These are phyloP conservation scores for Botryobasidium botryosum DNA, from an alignment of 768 basidiomycete species.

Conservation along the genomic window DNA sequence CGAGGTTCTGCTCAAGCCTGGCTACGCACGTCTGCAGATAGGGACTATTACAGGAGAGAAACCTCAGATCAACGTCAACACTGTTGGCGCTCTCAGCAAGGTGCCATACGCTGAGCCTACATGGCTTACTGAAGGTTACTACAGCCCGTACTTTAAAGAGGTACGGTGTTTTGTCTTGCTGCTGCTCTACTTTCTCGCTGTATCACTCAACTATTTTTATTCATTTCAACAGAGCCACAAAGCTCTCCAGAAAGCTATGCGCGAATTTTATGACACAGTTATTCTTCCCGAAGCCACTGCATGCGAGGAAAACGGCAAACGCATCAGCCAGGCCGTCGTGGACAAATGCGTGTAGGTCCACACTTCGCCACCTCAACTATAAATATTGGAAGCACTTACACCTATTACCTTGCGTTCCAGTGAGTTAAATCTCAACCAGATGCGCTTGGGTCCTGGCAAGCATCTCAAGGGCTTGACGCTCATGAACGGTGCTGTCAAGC, in stretches of 20 bases:
- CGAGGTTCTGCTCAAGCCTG: constrained; percentile 59
- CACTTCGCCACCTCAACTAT: no score
- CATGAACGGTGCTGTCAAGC: constrained; percentile 56
- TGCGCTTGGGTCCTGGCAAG: constrained; percentile 87
- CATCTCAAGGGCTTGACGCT: constrained; percentile 64
- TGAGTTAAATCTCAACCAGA: constrained; percentile 65
- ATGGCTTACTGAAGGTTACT: constrained; percentile 56
- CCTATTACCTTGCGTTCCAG: no score
- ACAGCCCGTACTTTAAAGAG: constrained; percentile 63
- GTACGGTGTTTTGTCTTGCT: no score
- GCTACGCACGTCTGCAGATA: constrained; percentile 53
- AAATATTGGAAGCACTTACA: no score
- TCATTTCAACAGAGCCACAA: no score
- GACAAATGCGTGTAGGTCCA: no score
- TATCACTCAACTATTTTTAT: no score
- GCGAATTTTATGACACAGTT: constrained; percentile 62
- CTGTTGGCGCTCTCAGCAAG: constrained; percentile 41
- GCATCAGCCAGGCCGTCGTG: constrained; percentile 71
- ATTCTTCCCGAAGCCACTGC: constrained; percentile 55
- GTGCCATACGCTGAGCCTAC: constrained; percentile 85
- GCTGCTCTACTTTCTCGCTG: no score
- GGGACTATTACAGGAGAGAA: constrained; percentile 43
- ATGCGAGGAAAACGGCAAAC: constrained; percentile 78
- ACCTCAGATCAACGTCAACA: constrained; percentile 31
- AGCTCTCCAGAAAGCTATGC: constrained; percentile 55